phyloP scores from a whole-genome alignment of 2,329 filamentous ascomycete genomes.

The Hypoxylon sp. region DNA sequence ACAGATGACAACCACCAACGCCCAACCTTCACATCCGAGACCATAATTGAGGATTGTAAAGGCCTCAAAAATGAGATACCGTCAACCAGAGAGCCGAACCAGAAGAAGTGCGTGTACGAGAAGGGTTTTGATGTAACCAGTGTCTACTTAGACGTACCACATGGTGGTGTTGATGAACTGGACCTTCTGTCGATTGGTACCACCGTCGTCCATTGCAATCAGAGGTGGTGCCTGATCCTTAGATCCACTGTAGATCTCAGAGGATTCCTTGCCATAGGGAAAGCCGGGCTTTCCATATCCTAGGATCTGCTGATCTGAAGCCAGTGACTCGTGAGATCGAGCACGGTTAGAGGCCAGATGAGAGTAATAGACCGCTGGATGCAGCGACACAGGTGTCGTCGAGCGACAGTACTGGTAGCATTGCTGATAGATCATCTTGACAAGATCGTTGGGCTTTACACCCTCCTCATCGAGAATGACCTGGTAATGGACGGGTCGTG shows the following conservation, averaged over 20 bases:
- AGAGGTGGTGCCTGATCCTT: constrained; percentile 40
- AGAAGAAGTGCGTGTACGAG: constrained; percentile 13
- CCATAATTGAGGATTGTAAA: neutral
- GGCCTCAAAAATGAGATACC: constrained; percentile 17
- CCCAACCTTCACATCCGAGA: neutral
- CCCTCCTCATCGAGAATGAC: constrained; percentile 84
- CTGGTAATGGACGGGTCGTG: constrained; percentile 91
- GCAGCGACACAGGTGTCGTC: constrained; percentile 89
- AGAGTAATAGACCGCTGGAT: constrained; percentile 94
- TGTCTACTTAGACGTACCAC: constrained; percentile 53
- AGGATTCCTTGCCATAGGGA: constrained; percentile 42
- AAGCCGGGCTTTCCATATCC: constrained; percentile 52
- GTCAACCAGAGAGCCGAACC: constrained; percentile 36
- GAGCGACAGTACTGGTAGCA: constrained; percentile 93
- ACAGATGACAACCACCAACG: too few species aligned
- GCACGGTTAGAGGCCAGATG: constrained; percentile 87
- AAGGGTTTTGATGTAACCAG: neutral
- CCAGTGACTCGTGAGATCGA: constrained; percentile 71
- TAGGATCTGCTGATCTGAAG: constrained; percentile 56
- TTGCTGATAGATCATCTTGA: constrained; percentile 92
- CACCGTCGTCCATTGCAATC: constrained; percentile 41
- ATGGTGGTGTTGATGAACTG: constrained; percentile 50
- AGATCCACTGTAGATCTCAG: constrained; percentile 38
- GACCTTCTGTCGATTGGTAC: constrained; percentile 29
- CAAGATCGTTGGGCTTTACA: constrained; percentile 72